Evolutionary conservation across 345 rosid species (phyloP).

Genomic region (Microthlaspi erraticum): DNA sequence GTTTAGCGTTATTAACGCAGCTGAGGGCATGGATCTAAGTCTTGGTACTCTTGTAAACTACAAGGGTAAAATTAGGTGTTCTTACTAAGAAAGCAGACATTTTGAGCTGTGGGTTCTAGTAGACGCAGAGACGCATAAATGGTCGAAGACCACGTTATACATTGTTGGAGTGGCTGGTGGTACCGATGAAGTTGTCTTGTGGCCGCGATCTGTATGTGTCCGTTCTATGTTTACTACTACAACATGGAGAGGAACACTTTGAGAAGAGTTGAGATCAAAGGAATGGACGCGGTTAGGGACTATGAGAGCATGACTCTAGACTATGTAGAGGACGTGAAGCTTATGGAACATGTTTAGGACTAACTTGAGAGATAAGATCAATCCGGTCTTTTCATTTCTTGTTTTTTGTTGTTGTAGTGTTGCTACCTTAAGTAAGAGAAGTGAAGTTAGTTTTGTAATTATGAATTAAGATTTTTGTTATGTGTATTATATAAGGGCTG

Average conservation of each 20-base stretch:
- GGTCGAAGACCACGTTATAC: not conserved
- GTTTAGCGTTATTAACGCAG: not conserved
- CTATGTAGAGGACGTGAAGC: slow-evolving; percentile 3
- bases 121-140: not conserved
- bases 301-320: not conserved
- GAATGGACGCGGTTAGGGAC: not conserved
- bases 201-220: not conserved
- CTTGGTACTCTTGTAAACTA: not conserved
- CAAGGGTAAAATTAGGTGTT: not conserved
- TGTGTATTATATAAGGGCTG: too few relatives aligned
- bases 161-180: not conserved
- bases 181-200: not conserved
- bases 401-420: too few relatives aligned
- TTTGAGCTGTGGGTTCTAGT: not conserved
- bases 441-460: too few relatives aligned
- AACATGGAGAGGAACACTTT: not conserved
- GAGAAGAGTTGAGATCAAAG: not conserved
- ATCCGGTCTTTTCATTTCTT: too few relatives aligned
- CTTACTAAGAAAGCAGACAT: too few relatives aligned
- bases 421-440: not conserved
- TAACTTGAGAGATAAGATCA: too few relatives aligned
- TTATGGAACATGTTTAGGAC: too few relatives aligned
- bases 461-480: too few relatives aligned
- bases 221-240: not conserved
- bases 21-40: not conserved